Evolutionary conservation across 2,329 filamentous ascomycete genomes (phyloP), one percentile per base, ranked within the genome.

Genomic region (Epichloe coenophiala): DNA sequence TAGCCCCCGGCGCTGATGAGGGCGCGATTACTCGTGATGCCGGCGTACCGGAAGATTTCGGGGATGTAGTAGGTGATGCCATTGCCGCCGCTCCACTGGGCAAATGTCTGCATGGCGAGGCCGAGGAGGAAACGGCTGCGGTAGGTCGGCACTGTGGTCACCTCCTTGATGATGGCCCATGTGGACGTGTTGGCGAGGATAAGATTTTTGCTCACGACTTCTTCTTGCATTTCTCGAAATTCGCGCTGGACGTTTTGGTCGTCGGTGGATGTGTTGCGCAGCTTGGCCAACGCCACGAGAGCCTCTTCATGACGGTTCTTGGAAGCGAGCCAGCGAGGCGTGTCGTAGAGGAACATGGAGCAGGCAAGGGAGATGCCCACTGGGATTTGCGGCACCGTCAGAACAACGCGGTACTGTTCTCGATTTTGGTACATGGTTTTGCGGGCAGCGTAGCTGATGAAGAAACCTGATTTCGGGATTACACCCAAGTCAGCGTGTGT

Each of bases 11-110:
- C 76, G 4, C 73, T 74, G 52, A 78, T 68, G 33, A 79, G 67
- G 2, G 75, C 73, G 6, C 62, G 63, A 40, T 68, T 63, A 19
- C 65, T 60, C 6, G 68, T 71, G 17, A 78, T 62, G 17, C 76
- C 76, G 5, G 74, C 74, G 50, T 72, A 73, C 44, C 68, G 59
- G 58, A 79, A 79, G 52, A 78, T 78, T 31, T 68, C 67, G 5
- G 73, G 68, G 39, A 78, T 71, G 54, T 78, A 79, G 59, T 77
- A 78, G 0, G 75, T 78, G 57, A 78, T 78, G 39, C 74, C 75
- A 55, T 78, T 78, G 11, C 75, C 76, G n/a, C 76, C 75, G 3
- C 71, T 72, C 75, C 75, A 79, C 58, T 78, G 76, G 1, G 73
- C 72, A 43, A 78, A 63, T 0, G 73, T 74, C 56, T 79, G 74